Evolutionary conservation across 208 protist species (phyloP), one percentile per base, ranked within the genome.

Genomic region (Trypanosoma melophagium): DNA sequence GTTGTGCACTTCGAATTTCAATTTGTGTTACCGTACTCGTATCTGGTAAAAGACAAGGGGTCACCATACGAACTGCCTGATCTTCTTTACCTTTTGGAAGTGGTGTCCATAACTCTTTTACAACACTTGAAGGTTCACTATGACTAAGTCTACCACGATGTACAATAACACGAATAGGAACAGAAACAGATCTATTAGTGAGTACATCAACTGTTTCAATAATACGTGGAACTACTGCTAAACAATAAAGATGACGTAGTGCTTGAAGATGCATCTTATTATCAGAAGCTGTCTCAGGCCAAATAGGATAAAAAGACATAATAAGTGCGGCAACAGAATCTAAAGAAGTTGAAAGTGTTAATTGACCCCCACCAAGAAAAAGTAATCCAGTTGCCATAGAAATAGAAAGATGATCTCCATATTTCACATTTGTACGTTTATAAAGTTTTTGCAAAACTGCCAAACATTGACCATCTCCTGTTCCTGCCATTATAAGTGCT

Each of bases 401-500:
- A 9, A 97, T 61, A 7, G 96, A 87, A 96, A 98, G 97, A 77
- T 98, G 93, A 28, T 81, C 77, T 24, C 98, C 97, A 80, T 98
- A 99, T 7, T 73, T 60, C 3, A 88, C 75, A 28, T 90, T 78
- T 7, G 76, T 76, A 47, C 77, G 79, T 4, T 67, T 69, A 60
- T 95, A 77, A 9, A 98, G 60, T 19, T 73, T 78, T 47, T 89
- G 83, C 24, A 98, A 65, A 2, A 92, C 52, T 17, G 68, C 58
- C 4, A 98, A 78, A 1, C 80, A 73, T 31, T 86, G 65, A 12
- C 93, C 56, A 71, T 98, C 82, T 12, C 97, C 97, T 2, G 83
- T 96, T 45, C 97, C 97, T 9, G 94, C 83, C 92, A 98, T 97
- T 12, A 99, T 93, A 13, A 95, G 66, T 17, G 76, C 66, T 42